Evolutionary conservation across 202 grass and related monocot genomes (phyloP).

Genomic region (Eragrostis tef): DNA sequence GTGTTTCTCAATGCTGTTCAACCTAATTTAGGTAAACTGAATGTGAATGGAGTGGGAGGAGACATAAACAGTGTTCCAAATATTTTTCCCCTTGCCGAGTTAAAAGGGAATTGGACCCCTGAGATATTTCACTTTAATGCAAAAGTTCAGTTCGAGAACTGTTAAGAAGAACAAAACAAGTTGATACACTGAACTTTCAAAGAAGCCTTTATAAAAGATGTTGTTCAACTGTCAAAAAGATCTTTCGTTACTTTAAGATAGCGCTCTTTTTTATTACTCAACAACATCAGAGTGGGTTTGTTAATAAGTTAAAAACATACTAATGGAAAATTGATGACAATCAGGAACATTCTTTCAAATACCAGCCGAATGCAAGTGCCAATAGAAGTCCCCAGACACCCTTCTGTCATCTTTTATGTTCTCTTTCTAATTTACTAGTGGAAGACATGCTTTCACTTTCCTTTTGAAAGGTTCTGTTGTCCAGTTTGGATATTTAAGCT

Average conservation of each 20-base stretch:
- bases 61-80: neutral
- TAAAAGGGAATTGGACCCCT: neutral
- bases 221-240: slow-evolving; percentile 27
- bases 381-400: neutral
- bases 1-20: slow-evolving; percentile 6
- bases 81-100: neutral
- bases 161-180: slow-evolving; percentile 42
- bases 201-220: neutral
- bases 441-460: no score
- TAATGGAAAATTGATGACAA: neutral
- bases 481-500: no score
- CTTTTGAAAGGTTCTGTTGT: no score
- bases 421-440: neutral
- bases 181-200: slow-evolving; percentile 11
- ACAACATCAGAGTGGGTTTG: neutral
- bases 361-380: no score
- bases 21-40: slow-evolving; percentile 48
- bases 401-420: neutral
- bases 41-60: neutral
- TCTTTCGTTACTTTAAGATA: neutral
- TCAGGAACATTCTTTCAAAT: no score
- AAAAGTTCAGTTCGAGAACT: slow-evolving; percentile 11
- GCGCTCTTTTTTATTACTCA: neutral
- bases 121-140: neutral
- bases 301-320: neutral